Percentiles rank a stretch among this genome's conserved stretches.
These are phyloP conservation scores for Capillidium heterosporum DNA, from an alignment of 371 early-diverging fungal genomes.

Conservation along the genomic window DNA sequence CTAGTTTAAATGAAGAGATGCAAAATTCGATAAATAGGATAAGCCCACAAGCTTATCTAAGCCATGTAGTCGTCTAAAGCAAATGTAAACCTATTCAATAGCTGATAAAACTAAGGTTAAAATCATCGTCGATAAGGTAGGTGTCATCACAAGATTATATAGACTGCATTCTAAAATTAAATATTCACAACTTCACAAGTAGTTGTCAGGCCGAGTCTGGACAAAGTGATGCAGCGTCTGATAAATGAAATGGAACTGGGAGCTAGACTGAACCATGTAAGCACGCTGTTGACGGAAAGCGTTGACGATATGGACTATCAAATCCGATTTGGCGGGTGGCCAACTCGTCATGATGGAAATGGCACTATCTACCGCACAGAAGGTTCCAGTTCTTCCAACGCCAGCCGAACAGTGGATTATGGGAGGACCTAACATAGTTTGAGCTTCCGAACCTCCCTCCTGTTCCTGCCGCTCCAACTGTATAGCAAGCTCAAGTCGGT, in stretches of 20 bases:
- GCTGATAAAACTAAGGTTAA: too few species aligned
- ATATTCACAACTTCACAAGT: too few species aligned
- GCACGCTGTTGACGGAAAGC: conserved; percentile 1
- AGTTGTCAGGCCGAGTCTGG: background rate
- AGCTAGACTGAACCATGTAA: background rate
- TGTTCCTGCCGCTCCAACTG: conserved; percentile 3
- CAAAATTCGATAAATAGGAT: too few species aligned
- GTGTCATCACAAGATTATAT: too few species aligned
- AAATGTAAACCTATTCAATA: too few species aligned
- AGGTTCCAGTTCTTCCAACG: conserved; percentile 93
- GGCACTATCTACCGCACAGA: conserved; percentile 51
- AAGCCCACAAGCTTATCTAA: too few species aligned
- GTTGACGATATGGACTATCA: conserved; percentile 1
- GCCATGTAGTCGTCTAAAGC: too few species aligned
- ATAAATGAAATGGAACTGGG: conserved; percentile 4
- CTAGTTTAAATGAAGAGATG: too few species aligned
- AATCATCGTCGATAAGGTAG: too few species aligned
- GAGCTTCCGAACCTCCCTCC: background rate
- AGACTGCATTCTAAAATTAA: too few species aligned
- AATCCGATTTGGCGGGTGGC: background rate
- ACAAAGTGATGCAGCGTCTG: background rate
- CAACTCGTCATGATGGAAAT: conserved; percentile 12
- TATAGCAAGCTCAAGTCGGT: conserved; percentile 13
- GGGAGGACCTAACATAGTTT: conserved; percentile 21
- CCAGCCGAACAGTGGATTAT: conserved; percentile 85